Base-by-base conservation (phyloP, 371 early-diverging fungal species). In the Haplosporangium sp. region DNA sequence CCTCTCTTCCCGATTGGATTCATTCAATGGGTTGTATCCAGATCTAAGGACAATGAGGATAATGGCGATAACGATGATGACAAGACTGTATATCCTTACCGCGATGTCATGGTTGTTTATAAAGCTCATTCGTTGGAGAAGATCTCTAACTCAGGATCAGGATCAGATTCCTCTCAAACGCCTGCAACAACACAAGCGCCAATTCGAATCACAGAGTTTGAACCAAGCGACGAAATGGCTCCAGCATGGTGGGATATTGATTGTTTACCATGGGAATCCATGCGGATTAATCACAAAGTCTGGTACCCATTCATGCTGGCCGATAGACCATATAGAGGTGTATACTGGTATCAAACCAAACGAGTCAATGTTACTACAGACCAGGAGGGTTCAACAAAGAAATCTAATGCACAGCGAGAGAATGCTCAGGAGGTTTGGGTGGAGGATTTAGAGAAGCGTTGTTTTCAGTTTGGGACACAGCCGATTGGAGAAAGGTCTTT, bases 151-250 rank as follows among this genome's bases (percentile, higher is more conserved):
- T 35, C 69, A 19, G n/a, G 27, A 17, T 34, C 61, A 40, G 40
- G 44, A 40, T 38, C 19, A n/a, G 34, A 10, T 2, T 48, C 44
- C 11, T 42, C 11, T 52, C 53, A 52, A 20, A 38, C 35, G 13
- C 15, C 17, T 3, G 38, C 44, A 35, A 19, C 10, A 9, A 2
- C 19, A 44, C 50, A 53, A 40, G 2, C 38, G 4, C 3, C 37
- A 6, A n/a, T 42, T 11, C 59, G 56, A 20, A 57, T 65, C 13
- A 69, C 61, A 60, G 56, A 64, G 47, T 69, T 74, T 37, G 48
- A 55, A n/a, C 57, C 72, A 38, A 77, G 72, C 37, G 77, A 77
- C 9, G 77, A 77, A 63, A 77, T 77, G 77, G 77, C 77, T 9
- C 77, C 77, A 34, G 72, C 66, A n/a, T 77, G 77, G 77, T 77